Conservation (phyloP, 83 land plant species). For the Thuja plicata region DNA sequence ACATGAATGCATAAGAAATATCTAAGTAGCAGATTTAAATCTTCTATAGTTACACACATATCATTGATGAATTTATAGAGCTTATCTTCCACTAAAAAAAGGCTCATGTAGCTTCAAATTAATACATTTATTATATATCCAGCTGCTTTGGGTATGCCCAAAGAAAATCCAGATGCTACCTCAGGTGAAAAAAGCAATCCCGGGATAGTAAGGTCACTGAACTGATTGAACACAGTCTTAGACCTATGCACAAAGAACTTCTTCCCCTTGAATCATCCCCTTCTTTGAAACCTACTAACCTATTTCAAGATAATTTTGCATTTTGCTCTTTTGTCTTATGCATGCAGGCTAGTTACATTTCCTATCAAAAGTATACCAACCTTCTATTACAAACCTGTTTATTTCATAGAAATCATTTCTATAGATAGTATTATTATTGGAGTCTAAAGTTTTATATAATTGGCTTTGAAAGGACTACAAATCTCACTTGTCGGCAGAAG, state of each 20-base stretch:
- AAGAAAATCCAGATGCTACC: neutral
- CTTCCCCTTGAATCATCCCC: neutral
- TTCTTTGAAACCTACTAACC: neutral
- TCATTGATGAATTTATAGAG: neutral
- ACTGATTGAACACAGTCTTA: neutral
- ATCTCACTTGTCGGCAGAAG: neutral
- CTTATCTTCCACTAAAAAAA: neutral
- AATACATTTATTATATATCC: neutral
- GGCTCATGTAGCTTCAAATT: neutral
- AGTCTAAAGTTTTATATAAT: neutral
- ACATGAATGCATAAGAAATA: neutral
- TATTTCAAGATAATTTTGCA: neutral
- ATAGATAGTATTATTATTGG: neutral
- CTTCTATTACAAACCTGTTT: neutral
- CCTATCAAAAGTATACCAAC: neutral
- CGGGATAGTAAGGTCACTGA: neutral
- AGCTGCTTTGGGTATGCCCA: neutral
- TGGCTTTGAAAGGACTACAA: neutral
- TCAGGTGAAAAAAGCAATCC: neutral
- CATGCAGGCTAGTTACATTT: neutral
- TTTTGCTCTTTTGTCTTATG: neutral
- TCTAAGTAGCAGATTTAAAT: neutral
- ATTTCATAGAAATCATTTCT: neutral
- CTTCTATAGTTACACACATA: neutral
- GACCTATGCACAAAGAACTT: neutral